Base-by-base conservation (phyloP, 306 rosid genomes). In the Hylodesmum podocarpum region DNA sequence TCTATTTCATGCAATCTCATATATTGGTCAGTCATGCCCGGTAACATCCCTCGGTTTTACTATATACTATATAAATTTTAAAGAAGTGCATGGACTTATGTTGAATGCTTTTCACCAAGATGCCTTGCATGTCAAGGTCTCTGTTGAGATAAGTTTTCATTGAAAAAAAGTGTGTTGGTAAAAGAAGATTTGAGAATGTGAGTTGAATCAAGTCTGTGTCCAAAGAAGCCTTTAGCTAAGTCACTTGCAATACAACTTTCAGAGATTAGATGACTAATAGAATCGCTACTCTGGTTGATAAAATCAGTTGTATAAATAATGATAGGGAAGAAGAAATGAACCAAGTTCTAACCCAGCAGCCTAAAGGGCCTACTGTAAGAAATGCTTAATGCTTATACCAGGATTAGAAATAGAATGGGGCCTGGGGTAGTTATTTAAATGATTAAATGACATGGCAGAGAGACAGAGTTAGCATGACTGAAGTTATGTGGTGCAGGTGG, bases 61-160 rank as follows among this genome's bases (percentile, higher is more conserved):
- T 66, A 3, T 47, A 74, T 80, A 58, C 25, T 66, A 3, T 47
- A 74, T 43, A 66, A 71, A 57, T 16, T 16, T n/a, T 43, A 55
- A 66, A 66, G 27, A 27, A 66, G 15, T n/a, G 33, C 6, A 21
- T 74, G 65, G 46, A 44, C 22, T 65, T 54, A 22, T 66, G 41
- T 58, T 15, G 49, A 28, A 28, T 34, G 59, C 27, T 72, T 33
- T 77, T 46, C 71, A 55, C 28, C 15, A 53, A 53, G 75, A 72
- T 64, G 71, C 70, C 24, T 44, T n/a, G 58, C 22, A 41, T 51
- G 28, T 61, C 63, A n/a, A 24, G 27, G 46, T 19, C 16, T 51
- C 8, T 46, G 24, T 31, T 54, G 16, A 28, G 59, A 62, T 47
- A 8, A 66, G 5, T 66, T 22, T 66, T 22, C 11, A 39, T 24